Evolutionary conservation across 2,329 filamentous ascomycete genomes (phyloP).

Genomic region (Teratosphaeria viscida): DNA sequence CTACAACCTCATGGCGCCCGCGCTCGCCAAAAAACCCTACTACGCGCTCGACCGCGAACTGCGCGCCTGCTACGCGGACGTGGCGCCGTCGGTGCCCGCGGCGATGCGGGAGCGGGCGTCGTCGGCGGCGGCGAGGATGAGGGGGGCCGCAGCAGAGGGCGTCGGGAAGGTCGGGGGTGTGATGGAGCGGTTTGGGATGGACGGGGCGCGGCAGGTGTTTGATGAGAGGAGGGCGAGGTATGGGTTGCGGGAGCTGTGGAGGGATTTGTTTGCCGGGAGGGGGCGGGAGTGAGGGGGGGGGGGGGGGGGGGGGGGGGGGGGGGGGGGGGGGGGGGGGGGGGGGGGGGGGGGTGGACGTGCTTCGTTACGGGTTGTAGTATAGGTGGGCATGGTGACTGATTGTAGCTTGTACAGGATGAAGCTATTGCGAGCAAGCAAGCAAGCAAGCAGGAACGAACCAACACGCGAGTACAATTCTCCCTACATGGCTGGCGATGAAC

Average conservation of each 20-base stretch:
- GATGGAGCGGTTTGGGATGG: constrained; percentile 50
- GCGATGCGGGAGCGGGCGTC: constrained; percentile 64
- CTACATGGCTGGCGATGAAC: no score
- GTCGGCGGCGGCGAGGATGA: constrained; percentile 32
- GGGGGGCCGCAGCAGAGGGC: constrained; percentile 26
- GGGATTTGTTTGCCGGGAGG: constrained; percentile 52
- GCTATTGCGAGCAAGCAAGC: no score
- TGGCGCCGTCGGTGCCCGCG: constrained; percentile 63
- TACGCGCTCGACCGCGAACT: constrained; percentile 76
- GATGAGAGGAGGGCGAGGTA: constrained; percentile 69
- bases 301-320: no score
- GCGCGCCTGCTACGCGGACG: constrained; percentile 69
- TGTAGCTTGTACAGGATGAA: neutral
- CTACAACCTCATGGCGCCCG: constrained; percentile 92
- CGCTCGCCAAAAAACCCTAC: constrained; percentile 87
- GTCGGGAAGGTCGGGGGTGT: constrained; percentile 43
- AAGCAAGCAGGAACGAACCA: no score
- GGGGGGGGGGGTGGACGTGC: neutral
- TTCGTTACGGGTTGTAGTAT: no score
- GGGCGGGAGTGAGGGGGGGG: neutral
- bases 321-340: no score
- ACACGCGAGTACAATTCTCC: no score
- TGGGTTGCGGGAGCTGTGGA: constrained; percentile 83
- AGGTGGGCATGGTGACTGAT: neutral
- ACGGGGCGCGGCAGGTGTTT: constrained; percentile 50